Conservation (phyloP, 225 moss, liverwort and hornwort species). For the Physcomitrellopsis africana region DNA sequence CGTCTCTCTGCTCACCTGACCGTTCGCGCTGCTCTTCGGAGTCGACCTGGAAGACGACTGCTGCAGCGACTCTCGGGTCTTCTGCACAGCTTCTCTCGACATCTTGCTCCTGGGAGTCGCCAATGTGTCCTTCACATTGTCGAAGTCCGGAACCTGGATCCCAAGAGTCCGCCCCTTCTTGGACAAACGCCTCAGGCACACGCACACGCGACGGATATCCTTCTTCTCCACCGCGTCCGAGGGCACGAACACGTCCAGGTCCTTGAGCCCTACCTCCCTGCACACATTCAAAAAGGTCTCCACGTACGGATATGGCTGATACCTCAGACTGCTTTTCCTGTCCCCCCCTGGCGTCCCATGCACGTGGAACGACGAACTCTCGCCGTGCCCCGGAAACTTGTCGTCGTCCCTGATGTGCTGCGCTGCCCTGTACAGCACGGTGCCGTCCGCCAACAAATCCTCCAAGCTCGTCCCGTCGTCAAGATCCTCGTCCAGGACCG, state of each 20-base stretch:
- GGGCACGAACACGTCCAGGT: constrained; percentile 81
- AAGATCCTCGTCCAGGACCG: constrained; percentile 44
- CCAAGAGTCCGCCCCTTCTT: constrained; percentile 66
- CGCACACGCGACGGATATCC: constrained; percentile 84
- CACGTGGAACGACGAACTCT: constrained; percentile 27
- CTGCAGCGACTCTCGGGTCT: constrained; percentile 65
- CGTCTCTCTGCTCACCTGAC: constrained; percentile 42
- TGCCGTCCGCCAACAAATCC: constrained; percentile 52
- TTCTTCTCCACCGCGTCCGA: constrained; percentile 86
- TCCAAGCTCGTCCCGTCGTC: constrained; percentile 36
- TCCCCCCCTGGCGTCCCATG: constrained; percentile 43
- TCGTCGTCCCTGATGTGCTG: constrained; percentile 43
- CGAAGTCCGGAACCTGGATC: constrained; percentile 85
- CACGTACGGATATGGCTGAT: constrained; percentile 83
- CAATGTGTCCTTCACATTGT: constrained; percentile 77
- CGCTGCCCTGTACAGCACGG: constrained; percentile 39
- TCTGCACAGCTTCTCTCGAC: constrained; percentile 67
- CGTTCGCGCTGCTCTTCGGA: constrained; percentile 21
- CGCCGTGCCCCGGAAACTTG: constrained; percentile 37
- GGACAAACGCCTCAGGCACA: constrained; percentile 73
- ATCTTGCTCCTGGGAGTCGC: constrained; percentile 49
- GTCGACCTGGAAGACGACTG: constrained; percentile 47
- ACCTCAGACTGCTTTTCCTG: constrained; percentile 62
- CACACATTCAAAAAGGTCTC: constrained; percentile 82
- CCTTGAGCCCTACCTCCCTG: constrained; percentile 77